Percentiles rank a stretch among this genome's conserved stretches.
These are phyloP conservation scores for Lactarius tabidus DNA, from an alignment of 768 basidiomycete genomes.

Conservation along the genomic window DNA sequence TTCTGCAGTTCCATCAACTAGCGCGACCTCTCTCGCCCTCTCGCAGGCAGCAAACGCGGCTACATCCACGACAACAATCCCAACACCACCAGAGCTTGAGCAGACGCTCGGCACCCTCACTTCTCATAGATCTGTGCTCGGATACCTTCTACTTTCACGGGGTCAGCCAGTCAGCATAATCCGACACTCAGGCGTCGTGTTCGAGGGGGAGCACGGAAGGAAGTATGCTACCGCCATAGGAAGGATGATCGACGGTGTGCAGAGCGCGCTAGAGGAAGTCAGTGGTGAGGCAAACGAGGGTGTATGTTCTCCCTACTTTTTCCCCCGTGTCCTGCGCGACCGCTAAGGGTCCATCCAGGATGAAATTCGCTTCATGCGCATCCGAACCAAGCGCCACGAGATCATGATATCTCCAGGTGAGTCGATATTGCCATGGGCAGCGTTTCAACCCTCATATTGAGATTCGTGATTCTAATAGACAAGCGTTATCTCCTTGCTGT, in stretches of 20 bases:
- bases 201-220: conserved; percentile 78
- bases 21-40: conserved; percentile 26
- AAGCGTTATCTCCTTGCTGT: conserved; percentile 78
- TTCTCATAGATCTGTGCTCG: conserved; percentile 78
- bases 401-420: conserved; percentile 91
- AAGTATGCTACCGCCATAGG: conserved; percentile 71
- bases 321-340: background rate
- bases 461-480: conserved; percentile 41
- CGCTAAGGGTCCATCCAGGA: conserved; percentile 47
- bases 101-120: conserved; percentile 72
- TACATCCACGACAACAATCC: conserved; percentile 20
- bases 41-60: conserved; percentile 26
- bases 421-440: conserved; percentile 29
- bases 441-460: background rate
- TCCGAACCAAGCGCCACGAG: conserved; percentile 88
- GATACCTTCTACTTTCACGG: conserved; percentile 80
- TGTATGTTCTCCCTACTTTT: conserved; percentile 40
- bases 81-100: conserved; percentile 76
- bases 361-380: conserved; percentile 82
- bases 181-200: conserved; percentile 77
- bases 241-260: conserved; percentile 74
- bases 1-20: conserved; percentile 13
- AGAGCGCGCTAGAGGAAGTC: conserved; percentile 74
- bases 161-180: conserved; percentile 74
- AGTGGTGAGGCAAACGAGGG: conserved; percentile 57